A percentile compares a stretch with the other conserved stretches of the same genome.
These are phyloP conservation scores for Sporothrix euskadiensis DNA, from an alignment of 2,329 filamentous ascomycete genomes.

Conservation along the genomic window DNA sequence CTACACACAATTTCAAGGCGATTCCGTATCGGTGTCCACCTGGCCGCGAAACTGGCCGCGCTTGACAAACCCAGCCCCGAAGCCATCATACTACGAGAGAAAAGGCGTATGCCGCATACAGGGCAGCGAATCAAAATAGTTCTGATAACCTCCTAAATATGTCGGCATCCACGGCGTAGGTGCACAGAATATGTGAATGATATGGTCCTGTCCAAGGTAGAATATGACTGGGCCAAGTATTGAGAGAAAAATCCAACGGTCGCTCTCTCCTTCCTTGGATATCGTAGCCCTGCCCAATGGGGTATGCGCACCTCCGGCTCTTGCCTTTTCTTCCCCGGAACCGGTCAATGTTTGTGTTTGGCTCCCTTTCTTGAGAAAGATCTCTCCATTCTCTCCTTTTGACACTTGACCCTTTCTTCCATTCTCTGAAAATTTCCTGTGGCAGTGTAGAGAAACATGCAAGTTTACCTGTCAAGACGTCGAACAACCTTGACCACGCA, in stretches of 20 bases:
- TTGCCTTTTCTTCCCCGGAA: background rate
- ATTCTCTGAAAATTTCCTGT: background rate
- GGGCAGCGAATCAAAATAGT: constrained; percentile 26
- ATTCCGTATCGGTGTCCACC: background rate
- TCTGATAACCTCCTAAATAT: background rate
- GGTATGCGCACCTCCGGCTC: background rate
- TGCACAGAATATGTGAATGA: background rate
- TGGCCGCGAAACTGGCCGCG: constrained; percentile 8
- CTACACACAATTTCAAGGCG: background rate
- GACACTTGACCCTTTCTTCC: background rate
- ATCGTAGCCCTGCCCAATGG: constrained; percentile 2
- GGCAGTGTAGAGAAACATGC: background rate
- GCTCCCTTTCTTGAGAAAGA: background rate
- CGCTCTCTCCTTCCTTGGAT: background rate
- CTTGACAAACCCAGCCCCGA: constrained; percentile 15
- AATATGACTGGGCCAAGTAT: background rate
- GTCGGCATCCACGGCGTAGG: background rate
- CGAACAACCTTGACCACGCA: background rate
- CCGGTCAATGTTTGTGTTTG: background rate
- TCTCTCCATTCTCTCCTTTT: background rate
- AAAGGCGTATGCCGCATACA: background rate
- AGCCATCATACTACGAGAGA: background rate
- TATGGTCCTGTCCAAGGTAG: background rate
- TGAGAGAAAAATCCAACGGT: background rate
- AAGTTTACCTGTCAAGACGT: background rate